Base-by-base conservation (phyloP, 2,329 filamentous ascomycete species). In the Venturia aucupariae region DNA sequence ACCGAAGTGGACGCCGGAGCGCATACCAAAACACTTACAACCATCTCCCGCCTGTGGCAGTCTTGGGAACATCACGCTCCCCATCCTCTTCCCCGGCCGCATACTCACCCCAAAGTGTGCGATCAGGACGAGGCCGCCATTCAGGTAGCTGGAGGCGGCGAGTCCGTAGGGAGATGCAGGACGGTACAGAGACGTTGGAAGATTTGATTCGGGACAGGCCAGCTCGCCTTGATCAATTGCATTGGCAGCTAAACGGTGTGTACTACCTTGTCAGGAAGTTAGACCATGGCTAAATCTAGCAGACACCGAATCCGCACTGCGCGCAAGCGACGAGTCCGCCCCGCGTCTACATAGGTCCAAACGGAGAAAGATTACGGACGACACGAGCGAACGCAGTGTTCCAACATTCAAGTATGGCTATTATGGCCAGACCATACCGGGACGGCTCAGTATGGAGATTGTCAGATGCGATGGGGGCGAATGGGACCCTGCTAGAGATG, bases 381-480 rank as follows among this genome's bases (percentile, higher is more conserved):
- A 64, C 42, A 24, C 62, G 55, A 64, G 22, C 32, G 30, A 57
- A 24, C 42, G 19, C 46, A 48, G 22, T 54, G 17, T 42, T 15
- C 55, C 46, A 35, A 27, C 72, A 60, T 90, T 92, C 72, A 87
- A 84, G 67, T 97, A 97, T 73, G 93, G 92, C 27, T 87, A 86
- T 70, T 91, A 88, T 73, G 93, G 92, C 22, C 92, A 96, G 75
- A 89, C 96, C 19, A 89, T 94, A 66, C 84, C 90, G 0, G 92
- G 92, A 3, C 82, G 84, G 68, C 78, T 97, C 70, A 87, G 83
- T 67, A 91, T 97, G 90, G 90, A 96, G 72, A 86, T 97, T 67
- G 83, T 90, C 60, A 94, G 88, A 79, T 97, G 92, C 72, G 92
- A 97, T 74, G 92, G 91, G 48, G 92, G 92, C 54, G 79, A 81